A percentile compares a stretch with the other conserved stretches of the same genome.
Evolutionary conservation across 768 basidiomycete species (phyloP).

Genomic region (Coprinopsis cinerea): DNA sequence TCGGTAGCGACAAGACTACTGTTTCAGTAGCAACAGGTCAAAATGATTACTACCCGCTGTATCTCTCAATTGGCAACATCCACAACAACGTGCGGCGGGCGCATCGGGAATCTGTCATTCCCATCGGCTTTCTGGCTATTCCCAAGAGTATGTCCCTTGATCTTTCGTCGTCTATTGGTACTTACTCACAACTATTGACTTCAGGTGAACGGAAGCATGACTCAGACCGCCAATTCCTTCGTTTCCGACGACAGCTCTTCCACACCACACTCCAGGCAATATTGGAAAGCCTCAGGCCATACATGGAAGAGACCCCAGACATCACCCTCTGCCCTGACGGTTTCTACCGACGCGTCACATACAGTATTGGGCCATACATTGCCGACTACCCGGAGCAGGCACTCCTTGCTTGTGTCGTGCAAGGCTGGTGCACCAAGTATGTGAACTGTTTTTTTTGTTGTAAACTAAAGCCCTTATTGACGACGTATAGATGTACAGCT

Average conservation of each 20-base stretch:
- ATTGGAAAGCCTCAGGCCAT: background rate
- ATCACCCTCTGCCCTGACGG: slow-evolving; percentile 21
- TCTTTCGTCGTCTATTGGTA: background rate
- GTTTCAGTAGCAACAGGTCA: slow-evolving; percentile 28
- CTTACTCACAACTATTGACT: background rate
- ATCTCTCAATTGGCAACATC: slow-evolving; percentile 25
- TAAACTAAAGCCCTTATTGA: background rate
- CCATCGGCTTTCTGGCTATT: too few relatives aligned
- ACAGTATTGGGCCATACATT: slow-evolving; percentile 23
- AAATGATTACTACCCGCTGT: slow-evolving; percentile 25
- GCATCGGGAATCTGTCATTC: too few relatives aligned
- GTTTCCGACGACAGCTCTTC: background rate
- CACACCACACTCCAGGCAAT: background rate
- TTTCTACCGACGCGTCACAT: slow-evolving; percentile 19
- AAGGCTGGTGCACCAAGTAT: slow-evolving; percentile 24
- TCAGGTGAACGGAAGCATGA: background rate
- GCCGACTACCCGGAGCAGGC: slow-evolving; percentile 27
- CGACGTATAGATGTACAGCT: slow-evolving; percentile 5
- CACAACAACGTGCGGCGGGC: too few relatives aligned
- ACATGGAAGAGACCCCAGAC: background rate
- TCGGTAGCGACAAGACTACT: slow-evolving; percentile 27
- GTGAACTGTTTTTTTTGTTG: background rate
- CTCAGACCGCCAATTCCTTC: too few relatives aligned
- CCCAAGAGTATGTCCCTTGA: background rate
- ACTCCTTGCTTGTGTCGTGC: slow-evolving; percentile 18